phyloP scores from a whole-genome alignment of 768 basidiomycete species.

The Rhodocollybia butyracea region DNA sequence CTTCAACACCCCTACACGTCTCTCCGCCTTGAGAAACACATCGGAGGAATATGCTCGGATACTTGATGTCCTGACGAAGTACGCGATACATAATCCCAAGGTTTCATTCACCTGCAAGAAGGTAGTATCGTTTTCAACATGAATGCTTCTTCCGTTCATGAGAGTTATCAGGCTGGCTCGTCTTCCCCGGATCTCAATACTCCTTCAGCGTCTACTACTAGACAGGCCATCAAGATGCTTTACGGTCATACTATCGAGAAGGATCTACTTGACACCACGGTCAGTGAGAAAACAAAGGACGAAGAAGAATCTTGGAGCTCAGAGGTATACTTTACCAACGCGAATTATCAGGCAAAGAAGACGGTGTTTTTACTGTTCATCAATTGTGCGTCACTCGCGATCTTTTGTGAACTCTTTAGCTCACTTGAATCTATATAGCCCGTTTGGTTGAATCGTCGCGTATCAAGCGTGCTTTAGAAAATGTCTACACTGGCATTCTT shows the following conservation, averaged over 20 bases:
- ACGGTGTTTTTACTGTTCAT: conserved; percentile 88
- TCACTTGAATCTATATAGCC: conserved; percentile 44
- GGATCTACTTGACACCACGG: conserved; percentile 55
- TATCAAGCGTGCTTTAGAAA: conserved; percentile 86
- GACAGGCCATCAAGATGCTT: conserved; percentile 71
- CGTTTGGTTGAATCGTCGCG: conserved; percentile 87
- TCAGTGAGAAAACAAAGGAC: conserved; percentile 22
- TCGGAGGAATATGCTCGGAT: conserved; percentile 93
- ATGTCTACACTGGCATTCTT: conserved; percentile 77
- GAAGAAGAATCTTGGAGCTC: conserved; percentile 63
- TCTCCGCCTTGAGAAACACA: conserved; percentile 76
- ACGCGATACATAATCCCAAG: conserved; percentile 90
- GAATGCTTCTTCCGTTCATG: background rate
- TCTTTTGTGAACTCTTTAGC: conserved; percentile 27
- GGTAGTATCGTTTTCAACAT: conserved; percentile 34
- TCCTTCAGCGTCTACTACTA: conserved; percentile 58
- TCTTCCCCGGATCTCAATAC: conserved; percentile 79
- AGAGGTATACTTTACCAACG: conserved; percentile 75
- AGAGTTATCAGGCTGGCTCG: conserved; percentile 55
- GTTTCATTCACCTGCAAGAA: conserved; percentile 92
- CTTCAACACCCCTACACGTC: conserved; percentile 86
- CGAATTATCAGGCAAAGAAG: conserved; percentile 88
- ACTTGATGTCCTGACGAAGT: conserved; percentile 87
- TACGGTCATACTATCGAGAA: conserved; percentile 82
- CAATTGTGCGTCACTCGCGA: conserved; percentile 65